Percentiles rank a stretch among this genome's conserved stretches.
These are phyloP conservation scores for Phylloporus rhodoxanthus DNA, from an alignment of 768 basidiomycete genomes.

Conservation along the genomic window DNA sequence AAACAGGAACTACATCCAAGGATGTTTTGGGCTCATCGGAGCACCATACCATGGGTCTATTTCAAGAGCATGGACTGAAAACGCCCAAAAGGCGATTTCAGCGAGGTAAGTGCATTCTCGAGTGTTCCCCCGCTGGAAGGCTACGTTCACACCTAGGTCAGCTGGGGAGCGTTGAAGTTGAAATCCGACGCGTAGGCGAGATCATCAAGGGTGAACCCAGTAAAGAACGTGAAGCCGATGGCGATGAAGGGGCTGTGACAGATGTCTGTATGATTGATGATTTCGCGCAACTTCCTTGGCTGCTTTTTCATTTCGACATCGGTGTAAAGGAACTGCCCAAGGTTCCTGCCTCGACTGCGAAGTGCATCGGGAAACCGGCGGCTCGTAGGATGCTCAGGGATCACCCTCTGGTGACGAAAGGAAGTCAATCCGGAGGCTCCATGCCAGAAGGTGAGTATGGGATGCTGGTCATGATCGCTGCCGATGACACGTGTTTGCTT, in stretches of 20 bases:
- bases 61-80: conserved; percentile 6
- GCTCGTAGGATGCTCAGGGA: neutral
- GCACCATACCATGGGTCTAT: neutral
- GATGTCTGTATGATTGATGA: conserved; percentile 12
- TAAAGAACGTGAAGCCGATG: neutral
- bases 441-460: neutral
- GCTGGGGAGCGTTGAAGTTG: conserved; percentile 9
- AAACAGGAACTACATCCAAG: neutral
- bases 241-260: neutral
- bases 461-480: neutral
- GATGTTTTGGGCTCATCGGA: conserved; percentile 6
- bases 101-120: neutral
- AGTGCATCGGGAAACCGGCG: neutral
- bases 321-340: neutral
- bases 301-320: conserved; percentile 12
- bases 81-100: conserved; percentile 2
- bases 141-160: neutral
- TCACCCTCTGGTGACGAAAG: neutral
- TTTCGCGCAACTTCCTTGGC: conserved; percentile 10
- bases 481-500: neutral
- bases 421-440: neutral
- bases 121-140: neutral
- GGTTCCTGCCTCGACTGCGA: neutral
- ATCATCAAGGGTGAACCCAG: conserved; percentile 6
- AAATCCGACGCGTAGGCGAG: conserved; percentile 12